Conservation (phyloP, 2,329 filamentous ascomycete genomes). For the Basipetospora chlamydospora region DNA sequence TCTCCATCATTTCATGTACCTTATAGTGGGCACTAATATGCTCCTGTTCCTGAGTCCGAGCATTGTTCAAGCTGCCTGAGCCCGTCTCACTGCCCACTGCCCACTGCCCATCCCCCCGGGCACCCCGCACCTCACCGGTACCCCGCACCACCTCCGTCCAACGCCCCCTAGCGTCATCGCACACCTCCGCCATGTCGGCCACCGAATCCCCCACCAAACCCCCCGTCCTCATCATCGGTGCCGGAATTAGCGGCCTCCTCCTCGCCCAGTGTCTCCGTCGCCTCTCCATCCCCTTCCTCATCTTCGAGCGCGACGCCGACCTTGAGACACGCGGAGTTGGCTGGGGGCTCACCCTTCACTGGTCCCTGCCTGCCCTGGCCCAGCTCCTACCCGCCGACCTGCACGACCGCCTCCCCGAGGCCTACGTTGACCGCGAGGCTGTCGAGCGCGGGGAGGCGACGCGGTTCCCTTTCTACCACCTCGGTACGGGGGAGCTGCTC, state of each 20-base stretch:
- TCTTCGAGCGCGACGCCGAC: conserved; percentile 38
- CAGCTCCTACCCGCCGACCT: conserved; percentile 34
- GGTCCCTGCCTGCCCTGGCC: conserved; percentile 39
- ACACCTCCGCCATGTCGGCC: too few species aligned
- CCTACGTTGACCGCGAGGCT: conserved; percentile 38
- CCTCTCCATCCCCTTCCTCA: conserved; percentile 23
- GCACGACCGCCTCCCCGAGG: conserved; percentile 27
- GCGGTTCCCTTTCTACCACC: conserved; percentile 40
- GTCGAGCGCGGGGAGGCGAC: conserved; percentile 30
- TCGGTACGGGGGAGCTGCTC: conserved; percentile 29
- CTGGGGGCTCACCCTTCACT: conserved; percentile 52
- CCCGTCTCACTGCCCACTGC: too few species aligned
- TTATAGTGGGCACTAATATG: too few species aligned
- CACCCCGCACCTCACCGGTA: too few species aligned
- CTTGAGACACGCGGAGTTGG: conserved; percentile 33
- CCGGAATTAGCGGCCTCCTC: conserved; percentile 21
- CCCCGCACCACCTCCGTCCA: too few species aligned
- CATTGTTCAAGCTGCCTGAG: too few species aligned
- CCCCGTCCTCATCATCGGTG: conserved; percentile 21
- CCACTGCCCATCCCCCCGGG: too few species aligned
- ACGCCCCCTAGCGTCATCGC: too few species aligned
- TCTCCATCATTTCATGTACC: too few species aligned
- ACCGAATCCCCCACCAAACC: neutral
- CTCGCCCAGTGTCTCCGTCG: conserved; percentile 20
- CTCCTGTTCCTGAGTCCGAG: too few species aligned